Evolutionary conservation across 2,329 filamentous ascomycete genomes (phyloP).

Genomic region (Xylariales sp.): DNA sequence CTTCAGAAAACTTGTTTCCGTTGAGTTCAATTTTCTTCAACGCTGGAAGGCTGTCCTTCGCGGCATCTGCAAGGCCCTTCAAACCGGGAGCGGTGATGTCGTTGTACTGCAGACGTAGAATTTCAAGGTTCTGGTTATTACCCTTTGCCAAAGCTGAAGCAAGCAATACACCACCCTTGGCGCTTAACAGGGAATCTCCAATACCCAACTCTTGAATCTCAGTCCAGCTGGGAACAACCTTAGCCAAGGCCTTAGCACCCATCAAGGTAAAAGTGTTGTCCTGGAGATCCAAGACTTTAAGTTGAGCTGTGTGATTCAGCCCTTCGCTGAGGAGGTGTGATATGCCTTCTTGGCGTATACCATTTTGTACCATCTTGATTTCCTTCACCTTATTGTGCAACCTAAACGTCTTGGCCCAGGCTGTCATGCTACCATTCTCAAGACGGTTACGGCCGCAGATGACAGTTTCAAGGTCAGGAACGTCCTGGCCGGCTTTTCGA

Average conservation of each 20-base stretch:
- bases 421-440: constrained; percentile 93
- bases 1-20: constrained; percentile 90
- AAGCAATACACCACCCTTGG: constrained; percentile 71
- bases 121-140: constrained; percentile 74
- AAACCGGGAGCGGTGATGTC: constrained; percentile 80
- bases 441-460: constrained; percentile 94
- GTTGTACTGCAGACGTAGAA: constrained; percentile 85
- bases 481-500: constrained; percentile 63
- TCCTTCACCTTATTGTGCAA: constrained; percentile 78
- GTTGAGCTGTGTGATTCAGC: constrained; percentile 61
- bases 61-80: constrained; percentile 65
- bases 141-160: constrained; percentile 69
- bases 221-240: constrained; percentile 70
- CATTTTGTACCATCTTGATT: constrained; percentile 98
- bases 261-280: constrained; percentile 92
- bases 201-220: constrained; percentile 79
- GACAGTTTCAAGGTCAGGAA: constrained; percentile 88
- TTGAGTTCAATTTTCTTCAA: constrained; percentile 89
- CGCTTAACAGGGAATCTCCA: constrained; percentile 79
- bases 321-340: constrained; percentile 75
- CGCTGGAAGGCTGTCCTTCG: constrained; percentile 63
- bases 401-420: constrained; percentile 85
- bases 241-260: constrained; percentile 74
- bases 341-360: constrained; percentile 92
- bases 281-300: constrained; percentile 83